These are phyloP conservation scores for Aurifilum marmelostoma DNA, from an alignment of 2,329 filamentous ascomycete species.

Conservation along the genomic window DNA sequence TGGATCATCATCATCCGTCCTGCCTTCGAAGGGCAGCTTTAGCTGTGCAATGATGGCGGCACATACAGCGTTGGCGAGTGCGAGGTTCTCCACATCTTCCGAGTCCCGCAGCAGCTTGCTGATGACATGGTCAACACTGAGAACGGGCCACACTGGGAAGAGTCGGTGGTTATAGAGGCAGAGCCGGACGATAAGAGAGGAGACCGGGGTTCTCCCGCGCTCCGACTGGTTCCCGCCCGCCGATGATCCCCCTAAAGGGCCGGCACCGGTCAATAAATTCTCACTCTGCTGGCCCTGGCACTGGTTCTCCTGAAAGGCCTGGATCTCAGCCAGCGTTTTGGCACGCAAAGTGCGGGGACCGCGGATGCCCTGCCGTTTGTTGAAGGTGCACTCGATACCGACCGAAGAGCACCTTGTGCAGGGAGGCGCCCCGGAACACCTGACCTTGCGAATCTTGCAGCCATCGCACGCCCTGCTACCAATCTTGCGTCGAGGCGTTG, in stretches of 20 bases:
- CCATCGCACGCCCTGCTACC: constrained; percentile 52
- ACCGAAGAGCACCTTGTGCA: constrained; percentile 50
- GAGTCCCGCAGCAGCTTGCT: constrained; percentile 40
- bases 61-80: constrained; percentile 50
- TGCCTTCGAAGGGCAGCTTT: constrained; percentile 41
- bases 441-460: constrained; percentile 57
- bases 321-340: constrained; percentile 49
- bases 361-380: constrained; percentile 46
- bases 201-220: constrained; percentile 27
- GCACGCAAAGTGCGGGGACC: constrained; percentile 51
- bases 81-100: constrained; percentile 41
- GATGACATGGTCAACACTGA: constrained; percentile 49
- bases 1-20: constrained; percentile 36
- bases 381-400: constrained; percentile 55
- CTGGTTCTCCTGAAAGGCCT: constrained; percentile 34
- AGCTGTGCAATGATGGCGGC: constrained; percentile 54
- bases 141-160: constrained; percentile 56
- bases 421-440: constrained; percentile 51
- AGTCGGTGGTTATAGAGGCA: constrained; percentile 53
- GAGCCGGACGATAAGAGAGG: constrained; percentile 39
- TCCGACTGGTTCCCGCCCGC: not conserved
- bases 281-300: constrained; percentile 10
- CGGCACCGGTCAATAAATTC: constrained; percentile 2
- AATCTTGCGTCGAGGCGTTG: constrained; percentile 36
- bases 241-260: constrained; percentile 4